A percentile compares a stretch with the other conserved stretches of the same genome.
Evolutionary conservation across 1,284 basidiomycete species (phyloP).

Genomic region (Austropuccinia psidii): DNA sequence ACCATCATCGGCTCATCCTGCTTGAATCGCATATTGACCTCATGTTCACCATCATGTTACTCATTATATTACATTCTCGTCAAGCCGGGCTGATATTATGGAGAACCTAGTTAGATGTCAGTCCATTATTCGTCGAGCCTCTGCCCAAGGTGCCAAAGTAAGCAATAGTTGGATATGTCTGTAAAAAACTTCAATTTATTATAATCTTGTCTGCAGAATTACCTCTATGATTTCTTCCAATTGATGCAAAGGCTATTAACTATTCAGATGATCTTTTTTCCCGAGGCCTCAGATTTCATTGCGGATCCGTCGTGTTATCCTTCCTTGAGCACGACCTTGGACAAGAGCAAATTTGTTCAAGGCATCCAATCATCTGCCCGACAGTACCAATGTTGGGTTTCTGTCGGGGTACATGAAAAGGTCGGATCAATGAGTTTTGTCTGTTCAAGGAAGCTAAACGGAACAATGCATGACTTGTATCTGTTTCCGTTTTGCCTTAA

Average conservation of each 20-base stretch:
- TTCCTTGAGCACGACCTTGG: conserved; percentile 40
- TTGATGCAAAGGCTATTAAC: neutral
- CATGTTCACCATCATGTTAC: too few relatives aligned
- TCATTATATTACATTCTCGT: too few relatives aligned
- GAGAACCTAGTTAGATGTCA: conserved; percentile 14
- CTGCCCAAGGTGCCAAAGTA: neutral
- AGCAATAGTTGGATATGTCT: neutral
- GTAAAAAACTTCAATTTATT: neutral
- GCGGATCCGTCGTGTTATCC: conserved; percentile 41
- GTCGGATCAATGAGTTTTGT: neutral
- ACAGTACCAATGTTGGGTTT: conserved; percentile 42
- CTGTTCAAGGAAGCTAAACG: neutral
- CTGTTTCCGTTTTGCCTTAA: neutral
- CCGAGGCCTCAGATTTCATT: conserved; percentile 45
- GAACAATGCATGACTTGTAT: neutral
- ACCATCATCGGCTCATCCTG: neutral
- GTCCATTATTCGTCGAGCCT: conserved; percentile 3
- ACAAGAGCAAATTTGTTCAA: conserved; percentile 42
- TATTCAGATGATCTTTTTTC: conserved; percentile 22
- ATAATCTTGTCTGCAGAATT: neutral
- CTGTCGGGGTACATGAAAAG: conserved; percentile 46
- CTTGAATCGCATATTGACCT: too few relatives aligned
- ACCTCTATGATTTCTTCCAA: neutral
- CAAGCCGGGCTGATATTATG: neutral
- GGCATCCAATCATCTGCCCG: conserved; percentile 41